phyloP scores from a whole-genome alignment of 768 basidiomycete genomes.

The Trametes cinnabarina region DNA sequence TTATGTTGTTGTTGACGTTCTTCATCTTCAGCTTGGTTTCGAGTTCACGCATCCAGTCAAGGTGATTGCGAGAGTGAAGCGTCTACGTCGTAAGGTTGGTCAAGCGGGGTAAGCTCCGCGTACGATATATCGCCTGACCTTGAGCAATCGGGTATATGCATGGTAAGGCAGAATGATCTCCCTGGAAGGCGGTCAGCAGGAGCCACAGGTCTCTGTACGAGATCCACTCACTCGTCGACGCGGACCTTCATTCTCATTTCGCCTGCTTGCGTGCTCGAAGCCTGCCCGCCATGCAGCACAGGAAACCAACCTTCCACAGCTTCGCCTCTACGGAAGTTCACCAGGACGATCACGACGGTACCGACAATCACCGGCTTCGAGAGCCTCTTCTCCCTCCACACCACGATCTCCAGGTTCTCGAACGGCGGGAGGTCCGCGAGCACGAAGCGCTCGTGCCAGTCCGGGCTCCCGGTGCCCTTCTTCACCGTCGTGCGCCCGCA shows the following conservation, averaged over 20 bases:
- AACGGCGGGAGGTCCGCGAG: constrained; percentile 80
- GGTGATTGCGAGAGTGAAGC: constrained; percentile 56
- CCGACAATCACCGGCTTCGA: constrained; percentile 59
- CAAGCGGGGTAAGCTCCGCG: background rate
- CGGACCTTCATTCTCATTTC: constrained; percentile 71
- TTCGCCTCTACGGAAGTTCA: constrained; percentile 73
- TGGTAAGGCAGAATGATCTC: constrained; percentile 75
- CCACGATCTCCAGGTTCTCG: constrained; percentile 60
- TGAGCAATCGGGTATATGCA: constrained; percentile 58
- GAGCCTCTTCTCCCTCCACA: constrained; percentile 69
- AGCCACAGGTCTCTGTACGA: constrained; percentile 7
- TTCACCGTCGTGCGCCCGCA: constrained; percentile 75
- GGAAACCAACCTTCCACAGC: constrained; percentile 85
- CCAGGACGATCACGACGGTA: constrained; percentile 58
- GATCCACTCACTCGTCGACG: constrained; percentile 67
- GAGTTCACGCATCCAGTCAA: constrained; percentile 75
- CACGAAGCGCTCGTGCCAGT: constrained; percentile 81
- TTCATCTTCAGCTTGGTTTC: constrained; percentile 67
- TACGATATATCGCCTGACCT: constrained; percentile 36
- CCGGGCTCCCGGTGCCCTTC: constrained; percentile 60
- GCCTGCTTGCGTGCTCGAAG: constrained; percentile 59
- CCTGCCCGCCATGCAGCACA: constrained; percentile 49
- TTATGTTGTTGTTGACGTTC: constrained; percentile 56
- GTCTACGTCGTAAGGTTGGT: constrained; percentile 34
- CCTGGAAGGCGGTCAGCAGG: constrained; percentile 36